Evolutionary conservation across 83 land plant species (phyloP).

Genomic region (Diphasiastrum complanatum): DNA sequence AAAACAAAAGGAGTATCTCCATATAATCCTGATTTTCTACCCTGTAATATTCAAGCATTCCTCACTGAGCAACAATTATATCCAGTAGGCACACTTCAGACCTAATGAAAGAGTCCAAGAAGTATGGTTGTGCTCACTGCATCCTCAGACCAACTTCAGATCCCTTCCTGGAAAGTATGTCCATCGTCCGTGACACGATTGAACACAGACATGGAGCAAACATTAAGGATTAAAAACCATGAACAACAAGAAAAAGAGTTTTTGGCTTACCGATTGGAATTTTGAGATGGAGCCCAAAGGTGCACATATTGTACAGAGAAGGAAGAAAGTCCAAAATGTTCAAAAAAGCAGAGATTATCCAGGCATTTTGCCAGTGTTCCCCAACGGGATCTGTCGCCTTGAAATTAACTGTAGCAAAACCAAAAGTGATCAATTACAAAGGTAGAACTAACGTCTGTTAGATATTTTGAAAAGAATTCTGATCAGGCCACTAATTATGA

Average conservation of each 20-base stretch:
- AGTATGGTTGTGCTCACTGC: too few species aligned
- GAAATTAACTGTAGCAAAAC: slow-evolving; percentile 23
- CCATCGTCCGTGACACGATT: too few species aligned
- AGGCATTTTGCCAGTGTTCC: slow-evolving; percentile 30
- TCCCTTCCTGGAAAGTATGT: too few species aligned
- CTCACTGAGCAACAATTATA: too few species aligned
- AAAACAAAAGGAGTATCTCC: too few species aligned
- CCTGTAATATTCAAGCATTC: too few species aligned
- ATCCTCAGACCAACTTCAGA: too few species aligned
- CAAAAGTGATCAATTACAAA: neutral
- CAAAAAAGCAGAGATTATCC: slow-evolving; percentile 61
- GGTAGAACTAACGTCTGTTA: neutral
- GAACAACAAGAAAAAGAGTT: neutral
- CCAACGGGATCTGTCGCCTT: slow-evolving; percentile 31
- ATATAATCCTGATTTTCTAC: too few species aligned
- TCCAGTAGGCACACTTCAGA: too few species aligned
- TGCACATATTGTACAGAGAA: slow-evolving; percentile 67
- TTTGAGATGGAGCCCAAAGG: slow-evolving; percentile 88
- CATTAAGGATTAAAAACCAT: neutral
- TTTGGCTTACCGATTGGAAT: slow-evolving; percentile 54
- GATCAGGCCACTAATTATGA: too few species aligned
- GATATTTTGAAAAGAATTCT: neutral
- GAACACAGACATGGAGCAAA: slow-evolving; percentile 4
- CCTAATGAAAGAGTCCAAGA: too few species aligned
- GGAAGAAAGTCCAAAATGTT: slow-evolving; percentile 49